Evolutionary conservation across 2,329 filamentous ascomycete species (phyloP), one percentile per base, ranked within the genome.

Genomic region (Thielaviopsis punctulata): DNA sequence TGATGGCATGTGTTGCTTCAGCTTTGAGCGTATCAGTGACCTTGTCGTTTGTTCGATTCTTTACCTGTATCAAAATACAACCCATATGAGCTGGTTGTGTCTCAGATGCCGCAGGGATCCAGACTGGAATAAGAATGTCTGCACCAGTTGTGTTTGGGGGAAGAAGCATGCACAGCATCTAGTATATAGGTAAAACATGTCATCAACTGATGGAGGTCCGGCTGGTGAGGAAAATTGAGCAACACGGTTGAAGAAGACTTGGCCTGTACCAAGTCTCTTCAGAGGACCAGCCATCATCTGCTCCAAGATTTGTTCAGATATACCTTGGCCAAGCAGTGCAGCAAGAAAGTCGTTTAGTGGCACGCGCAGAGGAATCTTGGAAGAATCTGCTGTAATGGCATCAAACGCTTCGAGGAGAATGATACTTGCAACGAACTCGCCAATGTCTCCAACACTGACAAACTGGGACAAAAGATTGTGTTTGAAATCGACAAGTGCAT

Each of bases 161-260:
- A n/a, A n/a, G n/a, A n/a, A n/a, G n/a, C n/a, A n/a, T n/a, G n/a
- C n/a, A 27, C 6, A 10, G 25, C 25, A 27, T 27, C 4, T 45
- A 45, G 15, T n/a, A 12, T 24, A 5, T 48, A 48, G 27, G 21
- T 27, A 8, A 44, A 18, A 5, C n/a, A 18, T 6, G 8, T 18
- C 21, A 44, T 22, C 41, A 44, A 33, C 24, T 23, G 45, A 57
- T 57, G 52, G 50, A 44, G 30, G 30, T 13, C 30, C 30, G 10
- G 30, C 10, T 33, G 9, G 3, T 33, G 30, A 33, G 10, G 3
- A 4, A 13, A 33, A 33, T 33, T 33, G 30, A 33, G 15, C 15
- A 13, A 33, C 10, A 13, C 30, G 30, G 9, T 12, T 33, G 30
- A 33, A 33, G 15, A 33, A 33, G 10, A 33, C 30, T 33, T 33